Conservation (phyloP, 2,329 filamentous ascomycete genomes). For the Cercospora janseana region DNA sequence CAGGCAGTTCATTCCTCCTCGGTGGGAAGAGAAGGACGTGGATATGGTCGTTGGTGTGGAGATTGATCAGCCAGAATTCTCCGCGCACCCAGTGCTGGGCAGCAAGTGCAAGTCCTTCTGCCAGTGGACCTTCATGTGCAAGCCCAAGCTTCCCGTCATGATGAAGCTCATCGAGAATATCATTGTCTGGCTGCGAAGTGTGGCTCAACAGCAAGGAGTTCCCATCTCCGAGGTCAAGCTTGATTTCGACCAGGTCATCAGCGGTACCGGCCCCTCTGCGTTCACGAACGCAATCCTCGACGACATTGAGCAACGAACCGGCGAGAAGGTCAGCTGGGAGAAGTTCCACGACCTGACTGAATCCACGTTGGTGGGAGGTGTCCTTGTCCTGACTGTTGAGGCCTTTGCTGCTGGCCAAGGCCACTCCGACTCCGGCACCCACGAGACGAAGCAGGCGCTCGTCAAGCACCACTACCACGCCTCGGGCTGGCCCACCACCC, state of each 20-base stretch:
- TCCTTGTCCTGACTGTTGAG: constrained; percentile 68
- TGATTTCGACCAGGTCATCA: constrained; percentile 71
- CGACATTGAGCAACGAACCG: constrained; percentile 57
- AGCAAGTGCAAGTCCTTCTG: constrained; percentile 69
- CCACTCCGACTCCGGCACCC: constrained; percentile 70
- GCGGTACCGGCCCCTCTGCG: constrained; percentile 68
- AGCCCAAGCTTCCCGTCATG: constrained; percentile 67
- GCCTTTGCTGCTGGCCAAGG: constrained; percentile 71
- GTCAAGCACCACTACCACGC: constrained; percentile 75
- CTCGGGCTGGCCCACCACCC: constrained; percentile 66
- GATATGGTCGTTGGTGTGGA: constrained; percentile 70
- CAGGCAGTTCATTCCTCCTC: constrained; percentile 60
- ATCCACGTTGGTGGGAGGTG: constrained; percentile 62
- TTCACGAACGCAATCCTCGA: constrained; percentile 65
- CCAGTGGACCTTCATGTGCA: constrained; percentile 73
- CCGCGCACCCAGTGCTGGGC: constrained; percentile 63
- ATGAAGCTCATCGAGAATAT: constrained; percentile 66
- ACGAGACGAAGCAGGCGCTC: constrained; percentile 63
- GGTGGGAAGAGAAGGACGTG: constrained; percentile 62
- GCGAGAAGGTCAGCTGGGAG: constrained; percentile 58
- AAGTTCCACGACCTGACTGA: constrained; percentile 65
- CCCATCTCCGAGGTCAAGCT: constrained; percentile 61
- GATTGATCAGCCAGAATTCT: constrained; percentile 67
- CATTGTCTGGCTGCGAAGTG: constrained; percentile 61
- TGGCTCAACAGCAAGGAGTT: constrained; percentile 59